phyloP scores from a whole-genome alignment of 352 stramenopile genomes.

The Pythium utonaiense region DNA sequence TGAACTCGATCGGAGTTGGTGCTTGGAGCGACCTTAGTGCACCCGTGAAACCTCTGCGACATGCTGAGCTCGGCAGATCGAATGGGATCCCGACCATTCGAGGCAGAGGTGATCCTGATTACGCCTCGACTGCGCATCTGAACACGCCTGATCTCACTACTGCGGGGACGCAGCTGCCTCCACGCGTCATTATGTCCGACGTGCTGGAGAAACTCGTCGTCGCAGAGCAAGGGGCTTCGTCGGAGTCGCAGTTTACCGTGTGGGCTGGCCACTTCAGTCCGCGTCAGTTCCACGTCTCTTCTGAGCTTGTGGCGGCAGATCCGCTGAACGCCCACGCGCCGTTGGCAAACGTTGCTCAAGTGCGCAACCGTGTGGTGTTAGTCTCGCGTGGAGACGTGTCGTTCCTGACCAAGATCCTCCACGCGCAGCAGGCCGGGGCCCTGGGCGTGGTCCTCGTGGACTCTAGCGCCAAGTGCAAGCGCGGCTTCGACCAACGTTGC shows the following conservation, averaged over 20 bases:
- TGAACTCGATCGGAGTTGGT: constrained; percentile 57
- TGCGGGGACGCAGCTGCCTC: neutral
- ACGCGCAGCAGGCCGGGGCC: constrained; percentile 60
- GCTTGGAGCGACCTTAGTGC: constrained; percentile 46
- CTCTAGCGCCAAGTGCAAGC: constrained; percentile 33
- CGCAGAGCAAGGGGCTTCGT: neutral
- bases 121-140: constrained; percentile 2
- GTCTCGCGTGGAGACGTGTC: constrained; percentile 46
- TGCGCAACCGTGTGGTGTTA: constrained; percentile 59
- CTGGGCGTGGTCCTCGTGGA: constrained; percentile 68
- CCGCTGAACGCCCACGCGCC: constrained; percentile 49
- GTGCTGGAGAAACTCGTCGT: constrained; percentile 37
- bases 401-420: constrained; percentile 65
- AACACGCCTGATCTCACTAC: neutral
- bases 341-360: constrained; percentile 42
- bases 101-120: constrained; percentile 45
- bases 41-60: constrained; percentile 14
- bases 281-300: constrained; percentile 57
- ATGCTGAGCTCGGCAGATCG: neutral
- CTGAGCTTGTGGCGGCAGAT: constrained; percentile 61
- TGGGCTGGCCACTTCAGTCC: constrained; percentile 72
- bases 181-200: constrained; percentile 45
- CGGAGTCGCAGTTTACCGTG: constrained; percentile 37
- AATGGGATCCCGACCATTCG: constrained; percentile 35
- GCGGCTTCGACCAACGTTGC: constrained; percentile 66